phyloP scores from a whole-genome alignment of 306 rosid genomes.

The Quillaja saponaria region DNA sequence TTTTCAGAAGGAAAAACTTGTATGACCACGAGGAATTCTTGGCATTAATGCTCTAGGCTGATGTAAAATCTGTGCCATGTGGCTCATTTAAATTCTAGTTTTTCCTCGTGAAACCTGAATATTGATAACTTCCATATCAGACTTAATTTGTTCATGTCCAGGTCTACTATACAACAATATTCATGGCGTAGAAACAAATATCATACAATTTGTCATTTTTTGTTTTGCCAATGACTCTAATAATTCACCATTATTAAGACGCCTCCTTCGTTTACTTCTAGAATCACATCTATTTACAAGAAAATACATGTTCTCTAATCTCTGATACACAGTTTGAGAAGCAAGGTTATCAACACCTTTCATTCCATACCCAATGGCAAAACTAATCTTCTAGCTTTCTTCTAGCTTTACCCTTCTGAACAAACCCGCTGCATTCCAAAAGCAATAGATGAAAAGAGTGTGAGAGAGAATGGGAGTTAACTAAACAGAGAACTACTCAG shows the following conservation, averaged over 20 bases:
- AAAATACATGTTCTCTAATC: constrained; percentile 24
- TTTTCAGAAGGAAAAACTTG: constrained; percentile 86
- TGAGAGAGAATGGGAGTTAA: constrained; percentile 15
- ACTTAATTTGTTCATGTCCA: no score
- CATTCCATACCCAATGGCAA: neutral
- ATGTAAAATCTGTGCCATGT: constrained; percentile 59
- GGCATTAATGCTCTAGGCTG: constrained; percentile 69
- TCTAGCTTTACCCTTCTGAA: constrained; percentile 11
- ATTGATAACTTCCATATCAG: constrained; percentile 43
- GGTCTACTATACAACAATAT: no score
- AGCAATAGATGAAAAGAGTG: constrained; percentile 8
- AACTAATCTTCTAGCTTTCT: constrained; percentile 1
- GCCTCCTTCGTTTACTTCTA: neutral
- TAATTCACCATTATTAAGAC: neutral
- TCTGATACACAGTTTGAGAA: neutral
- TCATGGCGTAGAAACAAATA: no score
- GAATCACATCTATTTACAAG: constrained; percentile 31
- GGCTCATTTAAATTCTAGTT: constrained; percentile 56
- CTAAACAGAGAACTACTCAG: constrained; percentile 30
- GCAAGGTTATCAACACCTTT: neutral
- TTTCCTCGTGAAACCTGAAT: constrained; percentile 44
- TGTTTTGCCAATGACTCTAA: no score
- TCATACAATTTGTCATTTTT: no score
- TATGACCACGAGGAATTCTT: constrained; percentile 80
- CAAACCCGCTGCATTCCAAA: constrained; percentile 26